A percentile compares a stretch with the other conserved stretches of the same genome.
Evolutionary conservation across 2,329 filamentous ascomycete species (phyloP).

Genomic region (Magnaporthales sp.): DNA sequence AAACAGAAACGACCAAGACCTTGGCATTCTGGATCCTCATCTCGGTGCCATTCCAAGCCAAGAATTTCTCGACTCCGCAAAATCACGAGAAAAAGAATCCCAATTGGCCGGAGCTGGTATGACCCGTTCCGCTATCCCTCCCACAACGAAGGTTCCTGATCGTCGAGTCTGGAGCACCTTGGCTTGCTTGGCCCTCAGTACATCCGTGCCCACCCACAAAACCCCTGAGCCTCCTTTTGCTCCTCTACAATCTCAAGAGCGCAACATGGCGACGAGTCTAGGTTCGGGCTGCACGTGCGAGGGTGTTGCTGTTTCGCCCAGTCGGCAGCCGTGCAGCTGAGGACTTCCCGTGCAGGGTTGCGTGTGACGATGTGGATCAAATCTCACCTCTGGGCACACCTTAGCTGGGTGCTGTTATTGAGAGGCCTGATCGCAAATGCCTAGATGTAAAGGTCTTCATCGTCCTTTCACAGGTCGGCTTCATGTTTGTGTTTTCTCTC

Average conservation of each 20-base stretch:
- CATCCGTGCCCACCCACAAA: not conserved
- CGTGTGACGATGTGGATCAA: not conserved
- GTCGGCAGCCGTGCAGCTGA: not conserved
- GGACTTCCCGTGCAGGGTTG: not conserved
- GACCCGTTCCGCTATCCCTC: not conserved
- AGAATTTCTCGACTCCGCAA: not conserved
- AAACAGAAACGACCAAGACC: not conserved
- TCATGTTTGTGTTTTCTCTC: not conserved
- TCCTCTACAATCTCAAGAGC: not conserved
- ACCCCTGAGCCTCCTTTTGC: not conserved
- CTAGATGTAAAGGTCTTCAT: not conserved
- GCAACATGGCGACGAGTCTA: not conserved
- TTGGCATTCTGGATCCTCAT: not conserved
- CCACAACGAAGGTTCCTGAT: slow-evolving; percentile 2
- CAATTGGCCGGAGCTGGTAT: not conserved
- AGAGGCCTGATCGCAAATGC: not conserved
- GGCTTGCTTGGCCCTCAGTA: slow-evolving; percentile 3
- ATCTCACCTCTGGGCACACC: not conserved
- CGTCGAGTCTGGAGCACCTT: slow-evolving; percentile 2
- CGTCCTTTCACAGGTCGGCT: not conserved
- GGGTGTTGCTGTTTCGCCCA: not conserved
- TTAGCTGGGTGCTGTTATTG: not conserved
- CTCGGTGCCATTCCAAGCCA: not conserved
- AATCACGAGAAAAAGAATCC: not conserved
- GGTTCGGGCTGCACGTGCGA: not conserved